phyloP scores from a whole-genome alignment of 1,139 yeast species.

The Torulaspora pretoriensis region DNA sequence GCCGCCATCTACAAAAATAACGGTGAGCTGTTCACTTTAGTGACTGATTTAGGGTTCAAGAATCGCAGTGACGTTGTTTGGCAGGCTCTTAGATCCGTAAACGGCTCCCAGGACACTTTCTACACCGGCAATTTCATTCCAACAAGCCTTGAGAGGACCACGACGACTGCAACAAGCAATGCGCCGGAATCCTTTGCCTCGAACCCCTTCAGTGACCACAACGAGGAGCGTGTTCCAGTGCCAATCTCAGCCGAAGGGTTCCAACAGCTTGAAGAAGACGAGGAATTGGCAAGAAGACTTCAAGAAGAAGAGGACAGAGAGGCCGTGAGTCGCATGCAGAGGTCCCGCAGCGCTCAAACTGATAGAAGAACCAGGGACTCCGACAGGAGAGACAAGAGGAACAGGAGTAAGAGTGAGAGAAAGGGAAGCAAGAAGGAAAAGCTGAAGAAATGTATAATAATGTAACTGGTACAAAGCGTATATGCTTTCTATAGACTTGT shows the following conservation, averaged over 20 bases:
- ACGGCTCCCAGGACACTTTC: slow-evolving; percentile 64
- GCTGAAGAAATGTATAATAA: slow-evolving; percentile 24
- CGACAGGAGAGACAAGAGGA: slow-evolving; percentile 3
- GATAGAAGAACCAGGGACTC: slow-evolving; percentile 9
- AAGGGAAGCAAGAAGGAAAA: slow-evolving; percentile 19
- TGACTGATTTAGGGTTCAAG: slow-evolving; percentile 68
- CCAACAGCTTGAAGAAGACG: slow-evolving; percentile 24
- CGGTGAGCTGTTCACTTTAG: slow-evolving; percentile 52
- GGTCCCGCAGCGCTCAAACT: slow-evolving; percentile 8
- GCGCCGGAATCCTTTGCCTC: slow-evolving; percentile 8
- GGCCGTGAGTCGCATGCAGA: slow-evolving; percentile 16
- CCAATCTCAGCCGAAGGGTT: slow-evolving; percentile 1
- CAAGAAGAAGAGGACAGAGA: slow-evolving; percentile 32
- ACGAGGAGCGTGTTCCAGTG: slow-evolving; percentile 7
- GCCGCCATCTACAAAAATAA: slow-evolving; percentile 58
- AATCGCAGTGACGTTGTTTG: slow-evolving; percentile 55
- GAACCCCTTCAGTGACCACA: slow-evolving; percentile 19
- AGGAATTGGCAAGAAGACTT: slow-evolving; percentile 28
- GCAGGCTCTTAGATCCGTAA: slow-evolving; percentile 65
- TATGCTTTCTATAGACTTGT: background rate
- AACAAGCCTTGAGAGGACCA: slow-evolving; percentile 15
- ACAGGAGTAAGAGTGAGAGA: slow-evolving; percentile 3
- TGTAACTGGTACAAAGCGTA: slow-evolving; percentile 13
- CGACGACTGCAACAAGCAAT: slow-evolving; percentile 9
- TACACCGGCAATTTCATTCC: slow-evolving; percentile 59